Conservation (phyloP, 2,329 filamentous ascomycete species). For the Tolypocladium pustulatum region DNA sequence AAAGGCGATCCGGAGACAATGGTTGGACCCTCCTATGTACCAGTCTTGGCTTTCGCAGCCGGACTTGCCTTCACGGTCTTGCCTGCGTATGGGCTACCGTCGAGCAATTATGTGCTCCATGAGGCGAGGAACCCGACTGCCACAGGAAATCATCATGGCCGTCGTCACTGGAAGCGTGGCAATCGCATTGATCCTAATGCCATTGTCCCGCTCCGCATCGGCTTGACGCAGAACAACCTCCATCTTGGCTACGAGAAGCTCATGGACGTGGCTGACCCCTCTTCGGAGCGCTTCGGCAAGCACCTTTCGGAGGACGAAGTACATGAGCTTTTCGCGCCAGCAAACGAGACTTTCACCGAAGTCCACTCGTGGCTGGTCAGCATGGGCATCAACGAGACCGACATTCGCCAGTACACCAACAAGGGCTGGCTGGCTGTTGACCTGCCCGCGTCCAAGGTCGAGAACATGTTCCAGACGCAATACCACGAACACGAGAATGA, state of each 20-base stretch:
- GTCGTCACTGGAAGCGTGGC: constrained; percentile 2
- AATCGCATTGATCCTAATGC: constrained; percentile 1
- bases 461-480: constrained; percentile 4
- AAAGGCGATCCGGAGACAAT: neutral
- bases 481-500: constrained; percentile 7
- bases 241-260: neutral
- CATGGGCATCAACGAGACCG: neutral
- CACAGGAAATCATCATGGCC: neutral
- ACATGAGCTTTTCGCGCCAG: neutral
- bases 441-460: constrained; percentile 5
- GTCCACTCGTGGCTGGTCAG: neutral
- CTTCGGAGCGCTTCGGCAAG: neutral
- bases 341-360: neutral
- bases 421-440: constrained; percentile 4
- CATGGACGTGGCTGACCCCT: neutral
- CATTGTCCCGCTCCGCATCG: neutral
- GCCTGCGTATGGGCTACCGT: neutral
- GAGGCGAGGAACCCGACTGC: neutral
- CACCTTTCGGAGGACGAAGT: neutral
- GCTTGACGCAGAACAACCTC: neutral
- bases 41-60: constrained; percentile 1
- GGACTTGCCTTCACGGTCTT: neutral
- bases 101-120: neutral
- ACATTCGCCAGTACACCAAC: constrained; percentile 1
- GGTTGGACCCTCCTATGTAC: neutral